These are phyloP conservation scores for Arachis hypogaea DNA, from an alignment of 306 rosid species.

Conservation along the genomic window DNA sequence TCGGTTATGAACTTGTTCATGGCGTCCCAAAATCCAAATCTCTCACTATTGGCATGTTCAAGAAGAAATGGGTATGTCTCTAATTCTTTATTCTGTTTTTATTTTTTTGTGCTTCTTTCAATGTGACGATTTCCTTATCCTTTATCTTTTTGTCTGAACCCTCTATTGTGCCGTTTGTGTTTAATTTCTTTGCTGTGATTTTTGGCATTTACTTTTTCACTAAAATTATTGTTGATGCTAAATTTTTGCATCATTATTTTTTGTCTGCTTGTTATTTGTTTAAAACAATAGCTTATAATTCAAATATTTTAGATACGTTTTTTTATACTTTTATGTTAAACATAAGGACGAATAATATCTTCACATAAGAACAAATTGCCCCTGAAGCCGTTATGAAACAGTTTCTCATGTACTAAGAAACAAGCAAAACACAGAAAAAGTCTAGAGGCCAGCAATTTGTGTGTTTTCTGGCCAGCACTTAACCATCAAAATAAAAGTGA, in stretches of 20 bases:
- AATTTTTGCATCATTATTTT: neutral
- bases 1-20: slow-evolving; percentile 41
- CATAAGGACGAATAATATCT: too few species aligned
- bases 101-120: too few species aligned
- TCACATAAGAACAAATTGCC: neutral
- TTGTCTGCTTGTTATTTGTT: neutral
- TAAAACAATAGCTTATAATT: neutral
- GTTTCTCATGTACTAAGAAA: neutral
- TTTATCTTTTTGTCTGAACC: neutral
- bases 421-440: neutral
- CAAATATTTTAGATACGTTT: too few species aligned
- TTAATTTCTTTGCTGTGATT: slow-evolving; percentile 1
- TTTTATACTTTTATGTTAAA: too few species aligned
- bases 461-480: too few species aligned
- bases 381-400: neutral
- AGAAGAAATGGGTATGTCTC: slow-evolving; percentile 68
- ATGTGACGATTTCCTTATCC: neutral
- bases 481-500: too few species aligned
- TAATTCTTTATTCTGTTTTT: neutral
- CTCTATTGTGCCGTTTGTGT: neutral
- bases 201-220: neutral
- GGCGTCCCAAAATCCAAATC: slow-evolving; percentile 59
- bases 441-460: too few species aligned
- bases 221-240: neutral
- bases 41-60: slow-evolving; percentile 74